Evolutionary conservation across 2,329 filamentous ascomycete species (phyloP).

Genomic region (Aspergillus pseudonomiae): DNA sequence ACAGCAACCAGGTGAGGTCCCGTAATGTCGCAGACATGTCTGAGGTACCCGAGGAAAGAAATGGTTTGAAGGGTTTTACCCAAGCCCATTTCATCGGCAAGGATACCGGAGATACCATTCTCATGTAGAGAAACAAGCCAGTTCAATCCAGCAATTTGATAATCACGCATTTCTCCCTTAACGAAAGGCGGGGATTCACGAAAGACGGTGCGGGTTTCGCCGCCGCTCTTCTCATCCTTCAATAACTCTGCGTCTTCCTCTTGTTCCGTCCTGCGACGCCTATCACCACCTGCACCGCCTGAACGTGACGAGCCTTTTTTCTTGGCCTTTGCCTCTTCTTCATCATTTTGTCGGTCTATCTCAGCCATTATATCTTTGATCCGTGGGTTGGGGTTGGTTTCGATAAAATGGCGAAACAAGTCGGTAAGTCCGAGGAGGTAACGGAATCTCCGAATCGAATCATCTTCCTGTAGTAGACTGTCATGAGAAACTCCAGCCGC

Average conservation of each 20-base stretch:
- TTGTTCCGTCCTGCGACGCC: constrained; percentile 87
- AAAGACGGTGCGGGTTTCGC: constrained; percentile 85
- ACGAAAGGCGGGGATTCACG: constrained; percentile 92
- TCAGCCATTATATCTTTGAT: constrained; percentile 92
- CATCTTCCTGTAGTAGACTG: constrained; percentile 70
- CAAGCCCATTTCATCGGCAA: constrained; percentile 98
- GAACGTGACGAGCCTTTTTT: constrained; percentile 78
- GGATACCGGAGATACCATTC: constrained; percentile 96
- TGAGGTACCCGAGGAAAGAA: constrained; percentile 90
- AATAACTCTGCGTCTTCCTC: constrained; percentile 92
- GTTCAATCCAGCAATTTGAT: constrained; percentile 92
- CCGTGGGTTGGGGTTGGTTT: constrained; percentile 92
- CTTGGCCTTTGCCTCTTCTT: constrained; percentile 68
- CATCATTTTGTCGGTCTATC: constrained; percentile 90
- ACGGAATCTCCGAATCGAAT: constrained; percentile 89
- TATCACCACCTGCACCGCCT: constrained; percentile 77
- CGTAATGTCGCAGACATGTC: constrained; percentile 84
- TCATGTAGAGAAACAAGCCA: constrained; percentile 98
- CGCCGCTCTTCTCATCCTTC: constrained; percentile 85
- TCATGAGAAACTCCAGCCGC: constrained; percentile 17
- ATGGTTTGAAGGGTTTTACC: constrained; percentile 98
- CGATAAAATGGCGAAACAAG: constrained; percentile 97
- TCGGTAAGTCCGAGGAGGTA: constrained; percentile 95
- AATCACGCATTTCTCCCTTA: constrained; percentile 88
- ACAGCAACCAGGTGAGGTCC: constrained; percentile 91